Conservation (phyloP, 495 filamentous ascomycete species). For the Penicillium turbatum region DNA sequence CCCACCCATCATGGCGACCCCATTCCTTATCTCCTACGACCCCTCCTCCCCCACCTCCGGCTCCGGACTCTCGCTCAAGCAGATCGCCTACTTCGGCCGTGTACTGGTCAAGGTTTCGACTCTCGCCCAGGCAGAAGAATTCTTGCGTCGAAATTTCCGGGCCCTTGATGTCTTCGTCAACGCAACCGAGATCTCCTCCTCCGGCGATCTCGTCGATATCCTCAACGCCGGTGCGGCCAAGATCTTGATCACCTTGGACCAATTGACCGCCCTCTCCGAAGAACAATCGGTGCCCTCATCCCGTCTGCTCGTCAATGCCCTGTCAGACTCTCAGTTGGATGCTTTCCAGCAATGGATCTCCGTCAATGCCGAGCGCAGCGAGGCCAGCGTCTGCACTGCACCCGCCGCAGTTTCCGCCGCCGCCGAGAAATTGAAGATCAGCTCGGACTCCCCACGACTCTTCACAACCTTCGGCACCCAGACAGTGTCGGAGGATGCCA, state of each 20-base stretch:
- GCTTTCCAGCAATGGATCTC: constrained; percentile 36
- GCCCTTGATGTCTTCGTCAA: constrained; percentile 70
- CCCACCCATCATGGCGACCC: constrained; percentile 44
- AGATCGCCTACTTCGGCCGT: constrained; percentile 73
- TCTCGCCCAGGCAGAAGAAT: constrained; percentile 58
- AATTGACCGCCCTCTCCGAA: constrained; percentile 50
- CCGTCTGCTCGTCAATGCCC: constrained; percentile 50
- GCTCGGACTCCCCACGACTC: constrained; percentile 35
- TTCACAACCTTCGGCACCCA: constrained; percentile 33
- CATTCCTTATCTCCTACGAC: constrained; percentile 47
- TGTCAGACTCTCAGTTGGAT: constrained; percentile 33
- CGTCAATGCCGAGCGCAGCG: constrained; percentile 47
- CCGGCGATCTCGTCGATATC: constrained; percentile 69
- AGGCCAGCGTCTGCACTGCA: constrained; percentile 49
- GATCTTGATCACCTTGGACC: constrained; percentile 72
- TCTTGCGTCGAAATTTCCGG: constrained; percentile 64
- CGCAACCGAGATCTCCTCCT: constrained; percentile 61
- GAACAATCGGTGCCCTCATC: constrained; percentile 54
- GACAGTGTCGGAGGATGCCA: constrained; percentile 38
- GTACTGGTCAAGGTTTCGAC: constrained; percentile 64
- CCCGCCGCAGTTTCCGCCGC: constrained; percentile 49
- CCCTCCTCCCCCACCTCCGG: constrained; percentile 44
- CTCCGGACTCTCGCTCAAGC: constrained; percentile 57
- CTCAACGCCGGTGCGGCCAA: constrained; percentile 84
- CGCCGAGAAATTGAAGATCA: constrained; percentile 37